Evolutionary conservation across 2,329 filamentous ascomycete genomes (phyloP).

Genomic region (Rasamsonia emersonii): DNA sequence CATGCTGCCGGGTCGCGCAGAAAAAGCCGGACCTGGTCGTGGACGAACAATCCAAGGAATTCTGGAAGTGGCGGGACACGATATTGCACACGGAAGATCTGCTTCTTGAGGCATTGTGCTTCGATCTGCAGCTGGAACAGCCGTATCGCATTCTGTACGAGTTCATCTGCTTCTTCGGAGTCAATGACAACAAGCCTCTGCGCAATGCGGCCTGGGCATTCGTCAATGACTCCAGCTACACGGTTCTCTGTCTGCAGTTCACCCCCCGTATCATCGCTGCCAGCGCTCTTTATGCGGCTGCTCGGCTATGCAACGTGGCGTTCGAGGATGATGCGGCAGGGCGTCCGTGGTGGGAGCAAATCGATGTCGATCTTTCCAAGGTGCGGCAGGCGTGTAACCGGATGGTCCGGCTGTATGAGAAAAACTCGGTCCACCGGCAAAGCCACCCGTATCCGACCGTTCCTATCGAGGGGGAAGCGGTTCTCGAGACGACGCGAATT

Average conservation of each 20-base stretch:
- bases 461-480: conserved; percentile 22
- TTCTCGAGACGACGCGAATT: conserved; percentile 29
- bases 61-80: conserved; percentile 94
- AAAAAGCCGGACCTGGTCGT: conserved; percentile 85
- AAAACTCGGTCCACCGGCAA: conserved; percentile 32
- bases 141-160: conserved; percentile 80
- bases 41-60: conserved; percentile 96
- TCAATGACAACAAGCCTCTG: conserved; percentile 71
- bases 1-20: conserved; percentile 87
- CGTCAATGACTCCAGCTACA: conserved; percentile 81
- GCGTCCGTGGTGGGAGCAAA: conserved; percentile 76
- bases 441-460: conserved; percentile 36
- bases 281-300: conserved; percentile 77
- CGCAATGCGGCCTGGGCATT: conserved; percentile 89
- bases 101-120: conserved; percentile 84
- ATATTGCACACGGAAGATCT: conserved; percentile 88
- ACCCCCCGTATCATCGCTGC: conserved; percentile 74
- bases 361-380: conserved; percentile 62
- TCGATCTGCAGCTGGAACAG: conserved; percentile 83
- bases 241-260: conserved; percentile 73
- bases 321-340: conserved; percentile 66
- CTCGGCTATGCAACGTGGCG: conserved; percentile 62
- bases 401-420: conserved; percentile 53
- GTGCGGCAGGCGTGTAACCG: conserved; percentile 66
- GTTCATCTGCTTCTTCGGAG: conserved; percentile 62